Evolutionary conservation across 768 basidiomycete genomes (phyloP).

Genomic region (Amanita polypyramis): DNA sequence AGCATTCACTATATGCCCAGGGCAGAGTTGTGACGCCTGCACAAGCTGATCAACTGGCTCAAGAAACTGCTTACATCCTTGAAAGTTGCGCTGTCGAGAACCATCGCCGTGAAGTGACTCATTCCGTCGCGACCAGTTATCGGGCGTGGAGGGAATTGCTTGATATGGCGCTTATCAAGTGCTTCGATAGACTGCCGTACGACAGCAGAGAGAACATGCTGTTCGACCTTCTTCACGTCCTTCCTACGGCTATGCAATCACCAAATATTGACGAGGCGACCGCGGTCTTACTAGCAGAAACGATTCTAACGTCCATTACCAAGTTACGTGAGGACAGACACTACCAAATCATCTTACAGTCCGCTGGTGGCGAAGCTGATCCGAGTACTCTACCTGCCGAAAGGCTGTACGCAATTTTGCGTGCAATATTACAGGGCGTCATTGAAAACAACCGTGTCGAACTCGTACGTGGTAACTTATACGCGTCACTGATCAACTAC

Average conservation of each 20-base stretch:
- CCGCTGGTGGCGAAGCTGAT: conserved; percentile 50
- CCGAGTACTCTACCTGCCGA: conserved; percentile 72
- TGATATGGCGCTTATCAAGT: conserved; percentile 78
- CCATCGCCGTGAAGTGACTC: conserved; percentile 69
- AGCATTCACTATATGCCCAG: conserved; percentile 53
- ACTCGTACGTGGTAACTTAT: conserved; percentile 89
- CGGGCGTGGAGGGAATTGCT: conserved; percentile 80
- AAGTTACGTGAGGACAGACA: conserved; percentile 80
- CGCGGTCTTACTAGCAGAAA: conserved; percentile 76
- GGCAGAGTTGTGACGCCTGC: conserved; percentile 52
- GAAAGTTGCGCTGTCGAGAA: conserved; percentile 85
- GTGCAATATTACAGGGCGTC: conserved; percentile 65
- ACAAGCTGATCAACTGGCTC: conserved; percentile 54
- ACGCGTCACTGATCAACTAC: conserved; percentile 84
- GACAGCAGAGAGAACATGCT: conserved; percentile 82
- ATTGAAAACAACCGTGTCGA: conserved; percentile 71
- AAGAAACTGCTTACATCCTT: conserved; percentile 67
- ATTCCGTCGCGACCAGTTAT: conserved; percentile 61
- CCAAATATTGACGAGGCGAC: conserved; percentile 59
- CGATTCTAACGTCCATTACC: conserved; percentile 71
- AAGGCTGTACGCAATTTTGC: conserved; percentile 63
- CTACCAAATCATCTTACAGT: conserved; percentile 57
- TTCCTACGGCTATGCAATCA: conserved; percentile 61
- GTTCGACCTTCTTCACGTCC: conserved; percentile 79
- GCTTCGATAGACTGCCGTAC: conserved; percentile 73